Evolutionary conservation across 163 green algal species (phyloP).

Genomic region (Volvox carteri): DNA sequence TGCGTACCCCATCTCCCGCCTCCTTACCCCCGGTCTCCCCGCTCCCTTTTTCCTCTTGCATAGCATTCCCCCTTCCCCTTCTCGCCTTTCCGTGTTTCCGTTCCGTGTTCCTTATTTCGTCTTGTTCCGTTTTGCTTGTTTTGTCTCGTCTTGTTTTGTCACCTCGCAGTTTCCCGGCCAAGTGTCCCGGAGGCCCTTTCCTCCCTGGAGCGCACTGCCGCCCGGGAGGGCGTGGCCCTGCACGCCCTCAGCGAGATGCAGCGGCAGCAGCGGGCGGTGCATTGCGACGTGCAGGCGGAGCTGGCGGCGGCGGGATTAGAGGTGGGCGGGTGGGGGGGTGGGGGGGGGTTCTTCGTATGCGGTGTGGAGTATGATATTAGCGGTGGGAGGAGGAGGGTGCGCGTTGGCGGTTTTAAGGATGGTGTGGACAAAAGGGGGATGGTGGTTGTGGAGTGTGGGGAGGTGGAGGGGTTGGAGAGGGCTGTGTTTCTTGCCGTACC

Average conservation of each 20-base stretch:
- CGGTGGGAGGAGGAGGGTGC: too few species aligned
- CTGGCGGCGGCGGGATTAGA: slow-evolving; percentile 57
- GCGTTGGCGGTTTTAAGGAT: too few species aligned
- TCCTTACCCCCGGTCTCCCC: too few species aligned
- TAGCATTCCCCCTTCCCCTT: not conserved
- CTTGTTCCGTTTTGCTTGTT: too few species aligned
- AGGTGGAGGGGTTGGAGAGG: not conserved
- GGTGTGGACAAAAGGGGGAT: not conserved
- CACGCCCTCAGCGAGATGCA: slow-evolving; percentile 43
- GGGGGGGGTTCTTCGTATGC: too few species aligned
- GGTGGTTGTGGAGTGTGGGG: not conserved
- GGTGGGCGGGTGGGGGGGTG: slow-evolving; percentile 25
- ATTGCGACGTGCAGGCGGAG: slow-evolving; percentile 54
- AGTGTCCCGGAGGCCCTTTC: slow-evolving; percentile 42
- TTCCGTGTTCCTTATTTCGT: too few species aligned
- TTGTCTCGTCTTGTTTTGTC: too few species aligned
- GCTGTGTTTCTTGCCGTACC: not conserved
- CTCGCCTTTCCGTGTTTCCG: too few species aligned
- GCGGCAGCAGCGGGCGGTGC: slow-evolving; percentile 32
- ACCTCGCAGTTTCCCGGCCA: slow-evolving; percentile 41
- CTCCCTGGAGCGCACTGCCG: slow-evolving; percentile 47
- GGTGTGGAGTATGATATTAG: too few species aligned
- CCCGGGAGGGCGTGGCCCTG: not conserved
- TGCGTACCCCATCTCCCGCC: too few species aligned
- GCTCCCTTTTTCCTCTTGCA: too few species aligned